Conservation (phyloP, 169 alveolate species). For the Pseudocohnilembus persalinus region DNA sequence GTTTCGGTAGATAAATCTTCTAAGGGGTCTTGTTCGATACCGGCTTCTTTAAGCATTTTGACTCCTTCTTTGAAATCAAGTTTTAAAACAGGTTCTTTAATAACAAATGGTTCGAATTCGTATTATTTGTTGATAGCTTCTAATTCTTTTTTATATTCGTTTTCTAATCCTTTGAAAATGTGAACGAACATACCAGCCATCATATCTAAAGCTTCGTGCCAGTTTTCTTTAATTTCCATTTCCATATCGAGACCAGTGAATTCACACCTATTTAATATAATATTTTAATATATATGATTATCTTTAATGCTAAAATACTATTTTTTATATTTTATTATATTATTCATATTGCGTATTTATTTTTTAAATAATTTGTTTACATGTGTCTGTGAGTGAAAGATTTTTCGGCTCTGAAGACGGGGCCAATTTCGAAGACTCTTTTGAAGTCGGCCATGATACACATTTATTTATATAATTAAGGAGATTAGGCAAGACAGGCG, state of each 20-base stretch:
- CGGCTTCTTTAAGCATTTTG: conserved; percentile 85
- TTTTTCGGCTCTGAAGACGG: conserved; percentile 99
- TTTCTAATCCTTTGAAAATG: conserved; percentile 89
- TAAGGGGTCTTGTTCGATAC: conserved; percentile 71
- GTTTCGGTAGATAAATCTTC: conserved; percentile 73
- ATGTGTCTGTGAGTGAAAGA: conserved; percentile 98
- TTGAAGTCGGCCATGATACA: conserved; percentile 96
- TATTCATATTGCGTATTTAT: too few species aligned
- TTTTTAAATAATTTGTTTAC: not conserved
- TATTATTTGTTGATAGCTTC: conserved; percentile 84
- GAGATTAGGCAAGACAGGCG: conserved; percentile 98
- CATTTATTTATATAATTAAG: conserved; percentile 99
- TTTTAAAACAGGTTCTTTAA: conserved; percentile 70
- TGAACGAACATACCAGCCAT: conserved; percentile 89
- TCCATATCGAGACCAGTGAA: conserved; percentile 98
- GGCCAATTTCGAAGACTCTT: conserved; percentile 98
- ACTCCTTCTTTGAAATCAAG: conserved; percentile 90
- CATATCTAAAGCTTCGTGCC: conserved; percentile 95
- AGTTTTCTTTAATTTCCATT: conserved; percentile 96
- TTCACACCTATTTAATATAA: conserved; percentile 85
- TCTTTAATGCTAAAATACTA: too few species aligned
- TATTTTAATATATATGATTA: too few species aligned
- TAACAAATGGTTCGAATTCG: conserved; percentile 88
- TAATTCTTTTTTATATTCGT: conserved; percentile 82
- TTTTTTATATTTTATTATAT: too few species aligned